These are phyloP conservation scores for Patellaria atrata DNA, from an alignment of 495 filamentous ascomycete genomes.

Conservation along the genomic window DNA sequence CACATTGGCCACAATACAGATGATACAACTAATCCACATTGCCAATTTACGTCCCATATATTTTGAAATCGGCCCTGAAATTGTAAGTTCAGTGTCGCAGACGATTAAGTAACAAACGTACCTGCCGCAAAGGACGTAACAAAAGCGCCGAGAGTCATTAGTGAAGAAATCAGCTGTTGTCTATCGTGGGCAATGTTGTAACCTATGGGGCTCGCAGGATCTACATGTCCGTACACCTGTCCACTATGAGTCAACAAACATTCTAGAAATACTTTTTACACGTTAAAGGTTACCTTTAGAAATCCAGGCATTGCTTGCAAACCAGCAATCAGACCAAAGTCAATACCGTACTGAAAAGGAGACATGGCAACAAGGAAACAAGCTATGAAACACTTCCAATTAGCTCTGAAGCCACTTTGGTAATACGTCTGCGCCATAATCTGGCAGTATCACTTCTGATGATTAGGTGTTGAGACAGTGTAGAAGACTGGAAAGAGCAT, in stretches of 20 bases:
- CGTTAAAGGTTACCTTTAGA: constrained; percentile 34
- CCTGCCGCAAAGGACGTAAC: constrained; percentile 40
- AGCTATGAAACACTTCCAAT: constrained; percentile 29
- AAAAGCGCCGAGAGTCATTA: constrained; percentile 49
- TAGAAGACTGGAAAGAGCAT: too few relatives aligned
- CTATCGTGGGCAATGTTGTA: constrained; percentile 40
- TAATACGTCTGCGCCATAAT: too few relatives aligned
- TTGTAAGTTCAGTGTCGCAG: constrained; percentile 2
- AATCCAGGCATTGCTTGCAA: constrained; percentile 51
- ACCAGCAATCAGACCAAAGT: constrained; percentile 47
- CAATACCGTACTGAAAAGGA: constrained; percentile 49
- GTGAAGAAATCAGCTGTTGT: constrained; percentile 41
- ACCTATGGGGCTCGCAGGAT: constrained; percentile 32
- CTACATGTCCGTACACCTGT: constrained; percentile 18
- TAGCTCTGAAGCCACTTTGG: constrained; percentile 9
- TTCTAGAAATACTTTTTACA: not conserved
- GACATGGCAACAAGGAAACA: constrained; percentile 35
- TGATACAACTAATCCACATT: constrained; percentile 16
- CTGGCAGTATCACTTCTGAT: too few relatives aligned
- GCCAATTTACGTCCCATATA: constrained; percentile 34
- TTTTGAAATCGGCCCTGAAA: constrained; percentile 30
- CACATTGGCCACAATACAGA: constrained; percentile 15
- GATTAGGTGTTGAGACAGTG: too few relatives aligned
- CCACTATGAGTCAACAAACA: not conserved
- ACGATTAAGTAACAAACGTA: constrained; percentile 7